Evolutionary conservation across 768 basidiomycete species (phyloP), one percentile per base, ranked within the genome.

Genomic region (Arthromyces matolae): DNA sequence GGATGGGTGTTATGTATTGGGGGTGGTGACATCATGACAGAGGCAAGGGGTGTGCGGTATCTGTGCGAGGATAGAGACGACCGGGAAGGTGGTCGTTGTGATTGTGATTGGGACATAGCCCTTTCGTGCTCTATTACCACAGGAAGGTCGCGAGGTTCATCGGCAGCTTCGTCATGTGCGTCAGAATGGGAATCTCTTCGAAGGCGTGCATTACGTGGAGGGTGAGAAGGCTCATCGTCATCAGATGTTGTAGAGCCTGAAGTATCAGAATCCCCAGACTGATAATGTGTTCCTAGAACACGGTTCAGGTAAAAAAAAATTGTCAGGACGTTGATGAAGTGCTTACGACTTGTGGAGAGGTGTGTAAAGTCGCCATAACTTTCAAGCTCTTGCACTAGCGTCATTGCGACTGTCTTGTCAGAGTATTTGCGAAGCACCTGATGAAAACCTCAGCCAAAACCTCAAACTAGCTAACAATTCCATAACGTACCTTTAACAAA

Each of bases 391-490:
- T 81, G 73, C 10, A 89, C 82, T 28, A 91, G 75, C 56, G 84
- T 79, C 67, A 70, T 79, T 28, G 90, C 89, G 19, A 82, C 71
- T 0, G 88, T 89, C 63, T 84, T 87, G 59, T 90, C 89, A 0
- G 91, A 87, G 59, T 93, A 90, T 63, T 83, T 87, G 51, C 83
- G 74, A 50, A 93, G 68, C 16, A 88, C 83, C 90, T 93, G 53
- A 32, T 20, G 35, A 18, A n/a, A 45, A 42, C n/a, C 34, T 53
- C 34, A 42, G 16, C 5, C 20, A 25, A 13, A 39, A 16, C 31
- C 23, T 18, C 32, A 4, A 40, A 5, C 16, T 4, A 4, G 12
- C 14, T 0, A 27, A 8, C 5, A 23, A 13, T 43, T 39, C 10
- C 14, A 24, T 24, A n/a, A 59, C 67, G 23, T 53, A 87, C 93